Base-by-base conservation (phyloP, 192 early-diverging fungal species). In the Entophlyctis helioformis region DNA sequence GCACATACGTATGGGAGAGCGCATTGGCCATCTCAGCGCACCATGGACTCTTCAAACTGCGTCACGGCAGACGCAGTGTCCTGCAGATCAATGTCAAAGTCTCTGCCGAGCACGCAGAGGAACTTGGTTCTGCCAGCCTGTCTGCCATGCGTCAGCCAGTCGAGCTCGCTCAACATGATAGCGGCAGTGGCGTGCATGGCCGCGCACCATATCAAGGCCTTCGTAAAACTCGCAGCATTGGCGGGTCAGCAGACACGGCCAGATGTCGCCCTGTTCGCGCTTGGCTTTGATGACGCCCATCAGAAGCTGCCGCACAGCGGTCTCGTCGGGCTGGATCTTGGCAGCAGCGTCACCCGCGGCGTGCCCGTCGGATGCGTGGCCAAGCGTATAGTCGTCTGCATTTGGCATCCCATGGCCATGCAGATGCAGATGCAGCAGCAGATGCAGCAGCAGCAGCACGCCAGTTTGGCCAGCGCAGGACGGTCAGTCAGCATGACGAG, bases 181-280 rank as follows among this genome's bases (percentile, higher is more conserved):
- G 29, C 6, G 29, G 29, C 6, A 31, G 29, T 4, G 4, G 11
- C 29, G 29, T 31, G 11, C 29, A 31, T 4, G 29, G 29, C 11
- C 11, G 22, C 42, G n/a, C 24, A 62, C 60, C 53, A 51, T 29
- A 22, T 38, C 32, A 20, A 63, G 39, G 6, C 41, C 22, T 18
- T 48, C 55, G 37, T 63, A 63, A 26, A 63, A 58, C 20, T 63
- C 62, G 31, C 54, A 56, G 48, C 53, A 58, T 27, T 55, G 50
- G 4, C 47, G 24, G 2, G 55, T 48, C 10, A 58, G 26, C 18
- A 58, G 28, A 20, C 25, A 39, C 19, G 62, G 62, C 2, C 53
- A 28, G 2, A 63, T 42, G 40, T 63, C 62, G 18, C 62, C 62
- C 13, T 53, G 50, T 29, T 63, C 62, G 8, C 42, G 10, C 21